These are phyloP conservation scores for Fraxinus pennsylvanica DNA, from an alignment of 257 asterid genomes.

Conservation along the genomic window DNA sequence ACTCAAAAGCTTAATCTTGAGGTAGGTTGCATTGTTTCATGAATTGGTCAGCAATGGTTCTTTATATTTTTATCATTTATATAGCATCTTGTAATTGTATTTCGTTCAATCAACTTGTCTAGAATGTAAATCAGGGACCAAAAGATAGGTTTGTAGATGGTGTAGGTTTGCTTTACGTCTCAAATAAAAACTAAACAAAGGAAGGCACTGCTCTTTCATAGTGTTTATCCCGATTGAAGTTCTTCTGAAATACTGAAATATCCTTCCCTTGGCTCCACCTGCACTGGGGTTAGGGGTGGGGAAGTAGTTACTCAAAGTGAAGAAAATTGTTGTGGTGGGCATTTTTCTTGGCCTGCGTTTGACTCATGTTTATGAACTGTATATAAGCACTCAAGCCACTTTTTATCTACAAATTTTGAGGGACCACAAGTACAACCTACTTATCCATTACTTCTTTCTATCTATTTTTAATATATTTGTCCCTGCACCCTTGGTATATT, in stretches of 20 bases:
- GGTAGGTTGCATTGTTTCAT: neutral
- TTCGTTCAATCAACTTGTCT: neutral
- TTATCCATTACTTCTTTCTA: neutral
- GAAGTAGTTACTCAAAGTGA: neutral
- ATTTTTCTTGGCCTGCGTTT: neutral
- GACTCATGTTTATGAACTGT: too few relatives aligned
- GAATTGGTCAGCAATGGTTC: neutral
- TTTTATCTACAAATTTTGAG: too few relatives aligned
- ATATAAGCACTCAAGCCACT: too few relatives aligned
- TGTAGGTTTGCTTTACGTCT: too few relatives aligned
- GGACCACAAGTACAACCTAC: too few relatives aligned
- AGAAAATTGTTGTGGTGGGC: neutral
- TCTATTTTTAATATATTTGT: neutral
- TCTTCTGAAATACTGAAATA: neutral
- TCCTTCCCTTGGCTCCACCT: neutral
- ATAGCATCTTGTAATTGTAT: neutral
- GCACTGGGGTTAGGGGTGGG: too few relatives aligned
- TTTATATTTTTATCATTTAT: too few relatives aligned
- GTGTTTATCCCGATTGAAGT: conserved; percentile 8
- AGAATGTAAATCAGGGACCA: neutral
- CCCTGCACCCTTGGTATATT: too few relatives aligned
- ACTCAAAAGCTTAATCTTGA: neutral
- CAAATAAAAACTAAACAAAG: neutral
- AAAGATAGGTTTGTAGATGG: neutral
- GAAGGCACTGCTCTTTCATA: neutral